Percentiles rank a stretch among this genome's conserved stretches.
Conservation (phyloP, 495 filamentous ascomycete genomes). For the Aspergillus ostianus region DNA sequence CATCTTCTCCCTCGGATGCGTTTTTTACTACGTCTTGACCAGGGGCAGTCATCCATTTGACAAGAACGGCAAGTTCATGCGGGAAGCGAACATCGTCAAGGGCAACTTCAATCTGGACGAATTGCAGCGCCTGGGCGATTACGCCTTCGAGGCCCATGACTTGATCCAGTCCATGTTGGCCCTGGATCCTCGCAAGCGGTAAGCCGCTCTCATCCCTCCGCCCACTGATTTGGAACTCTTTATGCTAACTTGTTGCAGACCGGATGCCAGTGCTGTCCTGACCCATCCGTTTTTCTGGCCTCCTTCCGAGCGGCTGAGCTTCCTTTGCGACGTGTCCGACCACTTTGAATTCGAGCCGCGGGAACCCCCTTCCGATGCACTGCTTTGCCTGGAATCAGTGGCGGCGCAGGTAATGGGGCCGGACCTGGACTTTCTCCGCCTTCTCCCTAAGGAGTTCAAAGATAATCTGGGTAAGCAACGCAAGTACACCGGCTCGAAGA, state of each 20-base stretch:
- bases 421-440: conserved; percentile 70
- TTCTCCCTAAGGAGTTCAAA: conserved; percentile 74
- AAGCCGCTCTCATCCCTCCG: conserved; percentile 17
- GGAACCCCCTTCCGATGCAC: conserved; percentile 68
- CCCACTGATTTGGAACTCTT: not conserved
- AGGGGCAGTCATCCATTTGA: conserved; percentile 92
- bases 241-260: conserved; percentile 34
- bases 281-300: conserved; percentile 97
- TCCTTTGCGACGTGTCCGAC: conserved; percentile 91
- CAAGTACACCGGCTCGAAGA: conserved; percentile 80
- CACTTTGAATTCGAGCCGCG: conserved; percentile 89
- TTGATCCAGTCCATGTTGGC: conserved; percentile 82
- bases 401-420: conserved; percentile 54
- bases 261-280: conserved; percentile 73
- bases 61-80: conserved; percentile 86
- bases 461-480: conserved; percentile 90
- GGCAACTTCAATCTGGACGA: conserved; percentile 70
- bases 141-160: conserved; percentile 81
- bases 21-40: conserved; percentile 95
- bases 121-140: conserved; percentile 71
- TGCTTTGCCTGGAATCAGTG: conserved; percentile 62
- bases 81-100: conserved; percentile 94
- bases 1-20: conserved; percentile 92
- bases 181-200: conserved; percentile 64
- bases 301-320: conserved; percentile 78